Percentiles rank a stretch among this genome's conserved stretches.
Conservation (phyloP, 495 filamentous ascomycete species). For the Melanomma pulvis-pyrius region DNA sequence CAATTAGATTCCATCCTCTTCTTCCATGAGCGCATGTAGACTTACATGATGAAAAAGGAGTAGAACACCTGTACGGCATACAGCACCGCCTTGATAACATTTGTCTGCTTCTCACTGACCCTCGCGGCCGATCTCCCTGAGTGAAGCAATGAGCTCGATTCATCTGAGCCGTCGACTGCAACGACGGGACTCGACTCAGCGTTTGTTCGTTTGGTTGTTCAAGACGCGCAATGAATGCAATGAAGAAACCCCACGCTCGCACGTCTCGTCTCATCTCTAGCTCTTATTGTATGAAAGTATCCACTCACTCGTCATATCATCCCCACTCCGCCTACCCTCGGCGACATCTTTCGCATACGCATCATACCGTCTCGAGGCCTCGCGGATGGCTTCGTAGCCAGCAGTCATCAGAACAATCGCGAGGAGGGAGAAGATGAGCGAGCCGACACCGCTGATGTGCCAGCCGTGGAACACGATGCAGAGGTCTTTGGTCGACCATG, state of each 20-base stretch:
- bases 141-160: constrained; percentile 72
- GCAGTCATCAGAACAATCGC: constrained; percentile 80
- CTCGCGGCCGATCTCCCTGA: constrained; percentile 59
- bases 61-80: constrained; percentile 98
- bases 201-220: constrained; percentile 5
- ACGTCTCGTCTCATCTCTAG: neutral
- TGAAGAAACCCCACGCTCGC: neutral
- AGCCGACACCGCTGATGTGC: constrained; percentile 73
- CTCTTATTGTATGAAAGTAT: neutral
- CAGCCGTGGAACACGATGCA: constrained; percentile 94
- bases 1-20: neutral
- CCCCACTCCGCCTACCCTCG: constrained; percentile 20
- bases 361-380: constrained; percentile 76
- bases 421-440: constrained; percentile 77
- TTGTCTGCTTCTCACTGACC: constrained; percentile 59
- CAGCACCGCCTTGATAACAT: constrained; percentile 74
- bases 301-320: constrained; percentile 36
- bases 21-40: constrained; percentile 30
- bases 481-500: constrained; percentile 86
- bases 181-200: constrained; percentile 16
- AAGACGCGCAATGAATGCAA: constrained; percentile 1
- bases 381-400: constrained; percentile 87
- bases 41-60: constrained; percentile 99
- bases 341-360: constrained; percentile 10
- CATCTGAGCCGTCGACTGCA: constrained; percentile 24